Evolutionary conservation across 2,329 filamentous ascomycete species (phyloP), one percentile per base, ranked within the genome.

Genomic region (Paracoccidioides lutzii): DNA sequence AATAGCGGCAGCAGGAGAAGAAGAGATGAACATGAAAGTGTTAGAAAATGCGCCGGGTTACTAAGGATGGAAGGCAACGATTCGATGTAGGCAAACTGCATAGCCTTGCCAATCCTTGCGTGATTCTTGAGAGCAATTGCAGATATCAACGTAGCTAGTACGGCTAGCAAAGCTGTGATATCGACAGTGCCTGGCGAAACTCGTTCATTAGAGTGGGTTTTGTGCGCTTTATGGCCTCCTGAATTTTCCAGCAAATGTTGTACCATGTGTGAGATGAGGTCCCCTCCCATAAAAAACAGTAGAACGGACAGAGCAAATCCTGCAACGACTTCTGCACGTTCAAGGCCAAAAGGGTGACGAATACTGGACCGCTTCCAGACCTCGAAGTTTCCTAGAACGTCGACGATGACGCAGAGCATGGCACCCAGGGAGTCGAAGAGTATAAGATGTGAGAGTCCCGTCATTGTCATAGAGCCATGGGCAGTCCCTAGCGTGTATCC

Each of bases 231-330:
- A 65, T 95, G 88, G 14, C 78, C 78, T 12, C 84, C 78, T 12
- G 84, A 83, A 22, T 77, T 77, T 71, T 96, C 91, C 9, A 98
- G 81, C n/a, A 90, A 81, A 70, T 98, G 91, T 67, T 95, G 93
- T 14, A 95, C 76, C 58, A 89, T 91, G 69, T 98, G 93, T 43
- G 88, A 95, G 59, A 98, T 85, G 51, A 98, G 81, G 65, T 98
- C 93, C 65, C 97, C 85, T 22, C 91, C 91, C 77, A 95, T 95
- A 72, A 98, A 98, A n/a, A 95, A 81, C 10, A 98, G 81, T 59
- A 96, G 89, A 42, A 98, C 87, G 53, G 90, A 94, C 83, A 97
- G 89, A 58, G 90, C 93, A 61, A 98, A 95, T 15, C 93, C 93
- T 40, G 90, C 90, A 14, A 98, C 81, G 4, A 98, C 91, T 71